Evolutionary conservation across 495 filamentous ascomycete species (phyloP).

Genomic region (Hypoxylon fuscum): DNA sequence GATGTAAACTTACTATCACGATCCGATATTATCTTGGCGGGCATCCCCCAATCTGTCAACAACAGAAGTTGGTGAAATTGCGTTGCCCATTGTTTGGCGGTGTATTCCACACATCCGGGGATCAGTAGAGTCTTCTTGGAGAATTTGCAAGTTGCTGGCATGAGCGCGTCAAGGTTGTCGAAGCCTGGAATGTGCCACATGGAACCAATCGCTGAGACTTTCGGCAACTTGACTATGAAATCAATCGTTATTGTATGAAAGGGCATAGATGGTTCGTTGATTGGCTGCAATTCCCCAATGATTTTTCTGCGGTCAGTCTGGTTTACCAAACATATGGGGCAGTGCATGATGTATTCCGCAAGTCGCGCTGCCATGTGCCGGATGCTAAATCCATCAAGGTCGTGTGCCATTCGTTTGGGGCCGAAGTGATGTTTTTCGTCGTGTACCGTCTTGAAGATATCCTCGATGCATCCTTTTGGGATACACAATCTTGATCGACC

Average conservation of each 20-base stretch:
- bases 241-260: conserved; percentile 1
- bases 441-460: no score
- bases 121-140: conserved; percentile 2
- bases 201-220: background rate
- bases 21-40: conserved; percentile 2
- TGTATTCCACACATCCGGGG: background rate
- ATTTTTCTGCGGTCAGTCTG: background rate
- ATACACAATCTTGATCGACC: no score
- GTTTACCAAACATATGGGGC: background rate
- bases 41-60: conserved; percentile 1
- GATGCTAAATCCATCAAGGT: no score
- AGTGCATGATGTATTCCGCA: background rate
- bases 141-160: conserved; percentile 2
- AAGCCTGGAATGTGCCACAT: background rate
- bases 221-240: conserved; percentile 3
- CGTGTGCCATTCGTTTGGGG: no score
- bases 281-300: background rate
- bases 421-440: no score
- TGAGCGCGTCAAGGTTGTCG: background rate
- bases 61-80: background rate
- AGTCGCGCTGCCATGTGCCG: background rate
- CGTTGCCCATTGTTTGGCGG: background rate
- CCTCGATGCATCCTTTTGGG: no score
- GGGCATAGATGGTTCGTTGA: background rate
- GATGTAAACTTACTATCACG: conserved; percentile 4